Conservation (phyloP, 805 yeast species). For the Metschnikowia anglica region DNA sequence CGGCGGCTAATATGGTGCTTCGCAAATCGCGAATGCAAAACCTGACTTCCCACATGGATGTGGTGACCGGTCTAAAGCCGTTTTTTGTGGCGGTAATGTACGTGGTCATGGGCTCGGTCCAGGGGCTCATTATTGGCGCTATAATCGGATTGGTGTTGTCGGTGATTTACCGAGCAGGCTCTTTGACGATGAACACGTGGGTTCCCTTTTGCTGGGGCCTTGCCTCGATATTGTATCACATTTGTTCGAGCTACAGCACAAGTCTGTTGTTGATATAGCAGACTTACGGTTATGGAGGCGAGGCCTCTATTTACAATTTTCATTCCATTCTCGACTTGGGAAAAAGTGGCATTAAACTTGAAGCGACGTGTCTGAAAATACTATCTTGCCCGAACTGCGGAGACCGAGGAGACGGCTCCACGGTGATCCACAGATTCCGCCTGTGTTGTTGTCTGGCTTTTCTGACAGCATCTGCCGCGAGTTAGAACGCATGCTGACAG, state of each 20-base stretch:
- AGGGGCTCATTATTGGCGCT: constrained; percentile 72
- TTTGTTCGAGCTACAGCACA: constrained; percentile 64
- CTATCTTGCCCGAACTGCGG: neutral
- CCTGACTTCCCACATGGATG: constrained; percentile 4
- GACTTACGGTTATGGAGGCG: no score
- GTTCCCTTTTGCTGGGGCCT: constrained; percentile 83
- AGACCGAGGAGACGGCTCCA: no score
- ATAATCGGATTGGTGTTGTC: constrained; percentile 72
- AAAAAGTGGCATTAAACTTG: no score
- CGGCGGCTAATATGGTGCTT: constrained; percentile 34
- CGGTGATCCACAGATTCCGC: no score
- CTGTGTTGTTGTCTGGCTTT: no score
- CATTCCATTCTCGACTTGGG: no score
- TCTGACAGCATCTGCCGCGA: neutral
- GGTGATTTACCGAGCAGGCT: constrained; percentile 75
- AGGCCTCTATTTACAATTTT: no score
- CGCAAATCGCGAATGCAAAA: constrained; percentile 21
- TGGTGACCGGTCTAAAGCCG: constrained; percentile 24
- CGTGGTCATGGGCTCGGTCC: constrained; percentile 53
- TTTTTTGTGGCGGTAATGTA: constrained; percentile 48
- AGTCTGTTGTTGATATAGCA: constrained; percentile 25
- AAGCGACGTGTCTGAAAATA: neutral
- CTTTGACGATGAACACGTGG: constrained; percentile 92
- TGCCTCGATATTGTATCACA: constrained; percentile 63
- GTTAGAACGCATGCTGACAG: no score